phyloP scores from a whole-genome alignment of 2,329 filamentous ascomycete genomes.

The Aspergillus hiratsukae region DNA sequence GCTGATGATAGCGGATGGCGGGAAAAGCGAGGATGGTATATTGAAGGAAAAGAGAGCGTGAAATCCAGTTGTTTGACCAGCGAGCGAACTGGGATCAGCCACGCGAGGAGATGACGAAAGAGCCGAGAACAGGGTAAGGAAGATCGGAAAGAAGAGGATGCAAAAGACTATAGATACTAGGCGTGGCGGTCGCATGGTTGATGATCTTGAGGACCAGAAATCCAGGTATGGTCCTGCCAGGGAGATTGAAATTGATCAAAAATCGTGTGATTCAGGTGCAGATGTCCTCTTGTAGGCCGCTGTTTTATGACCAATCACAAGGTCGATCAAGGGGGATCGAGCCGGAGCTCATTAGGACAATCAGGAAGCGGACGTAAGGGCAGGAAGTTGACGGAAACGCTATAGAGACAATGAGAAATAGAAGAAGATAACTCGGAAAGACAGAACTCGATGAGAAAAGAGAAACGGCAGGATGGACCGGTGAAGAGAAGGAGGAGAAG shows the following conservation, averaged over 20 bases:
- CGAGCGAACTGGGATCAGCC: slow-evolving; percentile 33
- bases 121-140: slow-evolving; percentile 45
- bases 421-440: slow-evolving; percentile 7
- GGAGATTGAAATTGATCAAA: background rate
- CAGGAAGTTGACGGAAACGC: background rate
- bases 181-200: slow-evolving; percentile 45
- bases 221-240: slow-evolving; percentile 8
- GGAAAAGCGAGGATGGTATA: slow-evolving; percentile 80
- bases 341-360: slow-evolving; percentile 32
- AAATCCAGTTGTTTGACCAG: slow-evolving; percentile 45
- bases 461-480: background rate
- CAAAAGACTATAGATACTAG: slow-evolving; percentile 44
- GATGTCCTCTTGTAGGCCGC: slow-evolving; percentile 16
- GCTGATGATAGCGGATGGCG: slow-evolving; percentile 91
- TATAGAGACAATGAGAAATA: slow-evolving; percentile 6
- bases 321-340: slow-evolving; percentile 25
- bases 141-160: slow-evolving; percentile 46
- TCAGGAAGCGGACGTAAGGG: slow-evolving; percentile 6
- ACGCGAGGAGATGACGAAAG: slow-evolving; percentile 37
- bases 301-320: slow-evolving; percentile 31
- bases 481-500: slow-evolving; percentile 2
- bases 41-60: slow-evolving; percentile 65
- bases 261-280: slow-evolving; percentile 10
- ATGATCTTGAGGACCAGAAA: slow-evolving; percentile 1
- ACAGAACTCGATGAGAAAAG: slow-evolving; percentile 1